These are phyloP conservation scores for Solanum aculeatissimum DNA, from an alignment of 305 asterid species.

Conservation along the genomic window DNA sequence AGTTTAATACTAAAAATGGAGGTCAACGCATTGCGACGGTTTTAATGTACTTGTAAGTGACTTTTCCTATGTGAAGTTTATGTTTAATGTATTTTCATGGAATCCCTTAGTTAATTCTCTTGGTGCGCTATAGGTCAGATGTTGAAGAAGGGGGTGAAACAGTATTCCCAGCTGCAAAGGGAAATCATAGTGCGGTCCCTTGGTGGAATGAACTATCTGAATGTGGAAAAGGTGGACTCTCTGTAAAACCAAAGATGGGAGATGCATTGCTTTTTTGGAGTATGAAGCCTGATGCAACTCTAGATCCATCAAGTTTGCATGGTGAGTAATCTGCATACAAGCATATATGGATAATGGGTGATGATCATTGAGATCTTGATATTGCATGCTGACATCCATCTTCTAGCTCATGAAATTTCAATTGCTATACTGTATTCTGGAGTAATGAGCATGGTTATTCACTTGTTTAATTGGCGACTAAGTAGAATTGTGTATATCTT, in stretches of 20 bases:
- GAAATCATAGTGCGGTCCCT: conserved; percentile 69
- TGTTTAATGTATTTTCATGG: background rate
- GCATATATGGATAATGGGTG: background rate
- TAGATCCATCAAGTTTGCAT: conserved; percentile 90
- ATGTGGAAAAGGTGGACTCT: conserved; percentile 84
- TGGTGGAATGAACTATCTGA: conserved; percentile 90
- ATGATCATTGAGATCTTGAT: background rate
- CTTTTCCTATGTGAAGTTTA: conserved; percentile 4
- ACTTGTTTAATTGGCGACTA: background rate
- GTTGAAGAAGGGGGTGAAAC: conserved; percentile 99
- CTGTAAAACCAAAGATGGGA: conserved; percentile 89
- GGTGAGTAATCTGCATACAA: conserved; percentile 39
- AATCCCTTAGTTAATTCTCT: conserved; percentile 3
- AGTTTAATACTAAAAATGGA: conserved; percentile 75
- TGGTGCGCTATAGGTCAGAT: conserved; percentile 57
- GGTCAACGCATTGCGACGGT: conserved; percentile 94
- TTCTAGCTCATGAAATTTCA: background rate
- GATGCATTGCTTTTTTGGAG: conserved; percentile 99
- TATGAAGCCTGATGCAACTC: conserved; percentile 82
- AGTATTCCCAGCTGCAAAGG: conserved; percentile 84
- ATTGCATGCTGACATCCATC: background rate
- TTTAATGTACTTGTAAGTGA: conserved; percentile 89
- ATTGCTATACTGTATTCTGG: background rate
- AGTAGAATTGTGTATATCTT: background rate
- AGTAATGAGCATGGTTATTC: background rate